Evolutionary conservation across 345 rosid species (phyloP).

Genomic region (Aquilaria yunnanensis): DNA sequence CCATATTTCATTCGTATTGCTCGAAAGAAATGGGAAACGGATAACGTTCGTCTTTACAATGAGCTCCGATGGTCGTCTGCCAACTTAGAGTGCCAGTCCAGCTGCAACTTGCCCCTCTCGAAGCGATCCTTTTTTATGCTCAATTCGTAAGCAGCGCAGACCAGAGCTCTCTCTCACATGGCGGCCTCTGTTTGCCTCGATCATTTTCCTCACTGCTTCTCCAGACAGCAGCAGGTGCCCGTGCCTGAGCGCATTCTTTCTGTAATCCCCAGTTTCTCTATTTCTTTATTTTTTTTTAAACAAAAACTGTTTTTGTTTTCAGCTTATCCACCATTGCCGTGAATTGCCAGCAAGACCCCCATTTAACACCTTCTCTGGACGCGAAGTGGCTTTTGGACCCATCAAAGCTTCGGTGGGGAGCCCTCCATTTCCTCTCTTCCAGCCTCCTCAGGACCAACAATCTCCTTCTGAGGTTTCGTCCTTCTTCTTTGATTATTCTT

Average conservation of each 20-base stretch:
- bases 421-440: constrained; percentile 67
- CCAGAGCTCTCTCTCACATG: constrained; percentile 12
- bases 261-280: not conserved
- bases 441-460: constrained; percentile 41
- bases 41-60: not conserved
- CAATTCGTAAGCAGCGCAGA: not conserved
- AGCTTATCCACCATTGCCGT: constrained; percentile 10
- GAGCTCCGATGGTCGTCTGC: too few species aligned
- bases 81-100: not conserved
- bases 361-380: constrained; percentile 21
- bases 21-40: not conserved
- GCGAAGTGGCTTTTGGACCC: constrained; percentile 23
- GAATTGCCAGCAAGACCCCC: constrained; percentile 26
- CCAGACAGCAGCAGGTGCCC: constrained; percentile 27
- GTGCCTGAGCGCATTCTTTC: constrained; percentile 1
- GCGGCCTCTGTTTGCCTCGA: constrained; percentile 25
- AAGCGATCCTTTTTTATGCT: not conserved
- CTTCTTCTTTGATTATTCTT: not conserved
- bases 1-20: too few species aligned
- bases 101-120: not conserved
- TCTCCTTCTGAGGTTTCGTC: constrained; percentile 37
- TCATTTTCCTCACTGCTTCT: constrained; percentile 23
- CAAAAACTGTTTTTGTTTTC: not conserved
- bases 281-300: not conserved
- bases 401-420: constrained; percentile 48